phyloP scores from a whole-genome alignment of 139 green algal genomes.

The Asterochloris erici region DNA sequence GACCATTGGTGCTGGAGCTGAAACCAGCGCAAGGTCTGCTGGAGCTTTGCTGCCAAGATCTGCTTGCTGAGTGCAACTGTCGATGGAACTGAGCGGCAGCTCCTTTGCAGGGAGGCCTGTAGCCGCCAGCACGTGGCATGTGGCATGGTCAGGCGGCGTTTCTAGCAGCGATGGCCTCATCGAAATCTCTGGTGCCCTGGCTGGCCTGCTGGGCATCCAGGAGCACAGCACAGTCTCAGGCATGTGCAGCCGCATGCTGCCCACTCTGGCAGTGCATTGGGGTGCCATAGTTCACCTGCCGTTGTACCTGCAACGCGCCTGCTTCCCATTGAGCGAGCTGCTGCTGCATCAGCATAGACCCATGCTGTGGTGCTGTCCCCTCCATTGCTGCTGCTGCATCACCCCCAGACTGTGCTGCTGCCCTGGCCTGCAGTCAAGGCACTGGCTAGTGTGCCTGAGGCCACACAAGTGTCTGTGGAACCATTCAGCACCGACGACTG shows the following conservation, averaged over 20 bases:
- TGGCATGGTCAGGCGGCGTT: slow-evolving; percentile 39
- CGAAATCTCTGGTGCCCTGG: slow-evolving; percentile 43
- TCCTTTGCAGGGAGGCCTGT: neutral
- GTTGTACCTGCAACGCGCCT: no score
- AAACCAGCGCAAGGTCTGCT: neutral
- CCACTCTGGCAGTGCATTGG: no score
- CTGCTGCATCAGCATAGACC: no score
- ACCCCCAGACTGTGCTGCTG: no score
- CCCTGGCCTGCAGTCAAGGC: neutral
- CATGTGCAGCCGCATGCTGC: neutral
- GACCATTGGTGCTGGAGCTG: slow-evolving; percentile 38
- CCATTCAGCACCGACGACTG: slow-evolving; percentile 70
- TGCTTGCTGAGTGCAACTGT: neutral
- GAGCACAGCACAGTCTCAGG: slow-evolving; percentile 27
- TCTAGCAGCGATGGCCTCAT: slow-evolving; percentile 25
- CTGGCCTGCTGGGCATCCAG: slow-evolving; percentile 32
- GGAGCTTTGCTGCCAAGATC: neutral
- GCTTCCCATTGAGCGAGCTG: no score
- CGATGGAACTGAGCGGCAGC: neutral
- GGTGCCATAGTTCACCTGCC: no score
- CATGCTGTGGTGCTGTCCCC: no score
- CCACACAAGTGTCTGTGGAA: slow-evolving; percentile 50
- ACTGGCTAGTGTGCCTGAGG: slow-evolving; percentile 35
- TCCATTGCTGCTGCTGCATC: no score
- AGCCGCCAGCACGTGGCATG: slow-evolving; percentile 20